Evolutionary conservation across 2,329 filamentous ascomycete genomes (phyloP).

Genomic region (Penicillium occitanis): DNA sequence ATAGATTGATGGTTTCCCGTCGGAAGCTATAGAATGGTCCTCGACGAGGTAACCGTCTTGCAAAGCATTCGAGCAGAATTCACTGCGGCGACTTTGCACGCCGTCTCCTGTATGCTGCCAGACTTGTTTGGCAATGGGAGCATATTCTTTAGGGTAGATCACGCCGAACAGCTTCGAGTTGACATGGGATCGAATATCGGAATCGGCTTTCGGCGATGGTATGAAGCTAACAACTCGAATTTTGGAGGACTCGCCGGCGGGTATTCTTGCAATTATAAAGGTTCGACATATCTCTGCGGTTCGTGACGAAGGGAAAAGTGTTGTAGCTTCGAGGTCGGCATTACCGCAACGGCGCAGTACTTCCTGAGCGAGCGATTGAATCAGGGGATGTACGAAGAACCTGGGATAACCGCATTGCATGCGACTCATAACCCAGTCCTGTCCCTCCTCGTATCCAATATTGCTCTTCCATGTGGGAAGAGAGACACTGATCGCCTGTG

Average conservation of each 20-base stretch:
- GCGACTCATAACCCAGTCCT: slow-evolving; percentile 77
- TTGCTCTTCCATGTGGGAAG: slow-evolving; percentile 91
- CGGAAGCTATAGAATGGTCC: slow-evolving; percentile 34
- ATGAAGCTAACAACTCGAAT: slow-evolving; percentile 54
- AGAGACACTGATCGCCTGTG: slow-evolving; percentile 89
- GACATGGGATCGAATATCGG: slow-evolving; percentile 33
- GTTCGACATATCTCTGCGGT: slow-evolving; percentile 71
- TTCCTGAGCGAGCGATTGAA: slow-evolving; percentile 68
- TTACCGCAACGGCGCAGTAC: slow-evolving; percentile 61
- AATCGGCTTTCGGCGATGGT: slow-evolving; percentile 62
- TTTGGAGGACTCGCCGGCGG: slow-evolving; percentile 44
- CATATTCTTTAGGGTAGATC: slow-evolving; percentile 66
- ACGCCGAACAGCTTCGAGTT: slow-evolving; percentile 67
- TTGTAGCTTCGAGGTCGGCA: slow-evolving; percentile 62
- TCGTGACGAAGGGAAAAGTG: slow-evolving; percentile 75
- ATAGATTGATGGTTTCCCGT: slow-evolving; percentile 35
- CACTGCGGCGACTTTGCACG: slow-evolving; percentile 83
- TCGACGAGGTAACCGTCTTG: slow-evolving; percentile 66
- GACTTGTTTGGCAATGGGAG: slow-evolving; percentile 79
- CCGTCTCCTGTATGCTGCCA: slow-evolving; percentile 98
- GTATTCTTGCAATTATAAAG: slow-evolving; percentile 61
- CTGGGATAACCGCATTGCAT: slow-evolving; percentile 92
- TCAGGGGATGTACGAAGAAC: slow-evolving; percentile 88
- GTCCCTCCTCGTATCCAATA: slow-evolving; percentile 89
- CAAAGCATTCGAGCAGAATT: slow-evolving; percentile 79